Conservation (phyloP, 2,329 filamentous ascomycete genomes). For the Xylariaceae sp. region DNA sequence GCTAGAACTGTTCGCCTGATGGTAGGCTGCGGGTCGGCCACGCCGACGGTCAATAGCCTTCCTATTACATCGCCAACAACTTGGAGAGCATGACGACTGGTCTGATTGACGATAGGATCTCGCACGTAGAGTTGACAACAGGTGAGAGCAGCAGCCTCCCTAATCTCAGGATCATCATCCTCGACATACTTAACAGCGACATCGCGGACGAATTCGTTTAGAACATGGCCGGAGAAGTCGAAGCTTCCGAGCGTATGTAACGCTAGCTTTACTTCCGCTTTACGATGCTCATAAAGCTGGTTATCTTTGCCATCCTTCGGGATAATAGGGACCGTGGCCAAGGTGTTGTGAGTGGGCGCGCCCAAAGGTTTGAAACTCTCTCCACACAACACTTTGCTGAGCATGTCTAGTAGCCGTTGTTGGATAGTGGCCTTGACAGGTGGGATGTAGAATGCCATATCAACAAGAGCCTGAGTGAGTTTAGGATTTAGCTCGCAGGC, state of each 20-base stretch:
- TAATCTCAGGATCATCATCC: conserved; percentile 87
- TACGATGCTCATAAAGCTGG: conserved; percentile 70
- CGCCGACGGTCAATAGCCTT: conserved; percentile 87
- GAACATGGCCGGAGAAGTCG: conserved; percentile 83
- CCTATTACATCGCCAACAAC: conserved; percentile 98
- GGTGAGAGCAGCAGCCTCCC: conserved; percentile 89
- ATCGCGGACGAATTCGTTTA: conserved; percentile 98
- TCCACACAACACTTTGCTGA: conserved; percentile 88
- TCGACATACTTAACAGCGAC: conserved; percentile 98
- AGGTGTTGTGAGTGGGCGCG: conserved; percentile 76
- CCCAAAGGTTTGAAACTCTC: conserved; percentile 89
- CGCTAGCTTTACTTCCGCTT: conserved; percentile 85
- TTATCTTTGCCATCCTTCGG: conserved; percentile 83
- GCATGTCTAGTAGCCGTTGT: conserved; percentile 86
- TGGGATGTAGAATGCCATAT: conserved; percentile 98
- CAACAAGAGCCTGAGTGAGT: conserved; percentile 88
- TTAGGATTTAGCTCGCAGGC: conserved; percentile 91
- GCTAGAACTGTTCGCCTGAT: conserved; percentile 85
- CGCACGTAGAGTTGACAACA: conserved; percentile 97
- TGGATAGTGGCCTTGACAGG: conserved; percentile 91
- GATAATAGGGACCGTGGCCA: conserved; percentile 74
- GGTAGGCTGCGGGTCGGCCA: conserved; percentile 83
- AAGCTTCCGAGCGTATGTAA: conserved; percentile 96
- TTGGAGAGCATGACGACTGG: conserved; percentile 91
- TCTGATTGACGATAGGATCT: conserved; percentile 96